phyloP scores from a whole-genome alignment of 495 filamentous ascomycete species.

The Penicillium odoratum region DNA sequence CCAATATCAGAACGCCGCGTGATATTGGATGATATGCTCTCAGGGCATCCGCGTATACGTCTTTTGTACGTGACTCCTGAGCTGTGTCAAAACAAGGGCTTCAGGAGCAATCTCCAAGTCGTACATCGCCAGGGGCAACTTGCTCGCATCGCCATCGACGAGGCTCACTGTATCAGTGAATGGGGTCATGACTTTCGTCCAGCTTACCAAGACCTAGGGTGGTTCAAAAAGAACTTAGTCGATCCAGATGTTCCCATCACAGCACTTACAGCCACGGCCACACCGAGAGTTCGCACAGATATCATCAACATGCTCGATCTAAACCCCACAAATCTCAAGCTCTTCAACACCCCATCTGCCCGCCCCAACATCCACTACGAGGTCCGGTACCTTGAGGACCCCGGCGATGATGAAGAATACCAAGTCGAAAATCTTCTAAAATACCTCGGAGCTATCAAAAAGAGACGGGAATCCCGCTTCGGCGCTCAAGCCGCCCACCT shows the following conservation, averaged over 20 bases:
- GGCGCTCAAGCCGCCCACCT: slow-evolving; percentile 46
- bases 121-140: slow-evolving; percentile 83
- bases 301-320: slow-evolving; percentile 75
- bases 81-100: slow-evolving; percentile 73
- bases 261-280: slow-evolving; percentile 89
- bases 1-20: slow-evolving; percentile 58
- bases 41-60: slow-evolving; percentile 79
- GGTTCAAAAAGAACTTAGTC: slow-evolving; percentile 74
- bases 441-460: slow-evolving; percentile 73
- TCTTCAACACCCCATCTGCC: slow-evolving; percentile 77
- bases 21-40: slow-evolving; percentile 77
- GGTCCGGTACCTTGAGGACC: slow-evolving; percentile 75
- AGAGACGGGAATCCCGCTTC: slow-evolving; percentile 54
- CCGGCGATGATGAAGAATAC: slow-evolving; percentile 26
- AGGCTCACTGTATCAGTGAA: slow-evolving; percentile 96
- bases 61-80: slow-evolving; percentile 95
- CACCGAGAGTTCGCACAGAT: slow-evolving; percentile 72
- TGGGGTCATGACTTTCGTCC: slow-evolving; percentile 99
- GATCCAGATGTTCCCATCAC: slow-evolving; percentile 86
- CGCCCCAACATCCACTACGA: slow-evolving; percentile 90
- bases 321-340: slow-evolving; percentile 57
- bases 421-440: slow-evolving; percentile 67
- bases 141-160: slow-evolving; percentile 83
- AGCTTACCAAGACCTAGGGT: slow-evolving; percentile 83
- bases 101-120: slow-evolving; percentile 69